Conservation (phyloP, 257 asterid genomes). For the Cruciata laevipes region DNA sequence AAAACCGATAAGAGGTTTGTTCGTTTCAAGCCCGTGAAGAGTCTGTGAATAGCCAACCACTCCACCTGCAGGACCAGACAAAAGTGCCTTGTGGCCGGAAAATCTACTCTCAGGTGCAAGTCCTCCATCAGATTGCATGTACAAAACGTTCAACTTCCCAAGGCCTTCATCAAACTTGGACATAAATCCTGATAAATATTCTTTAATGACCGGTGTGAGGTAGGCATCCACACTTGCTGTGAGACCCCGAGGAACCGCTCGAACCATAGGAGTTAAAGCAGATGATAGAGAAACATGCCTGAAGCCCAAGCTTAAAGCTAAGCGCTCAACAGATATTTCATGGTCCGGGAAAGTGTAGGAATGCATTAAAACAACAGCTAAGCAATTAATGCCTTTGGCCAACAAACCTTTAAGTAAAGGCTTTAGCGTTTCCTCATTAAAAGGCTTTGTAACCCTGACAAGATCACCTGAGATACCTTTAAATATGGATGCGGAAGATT, state of each 20-base stretch:
- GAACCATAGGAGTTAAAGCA: conserved; percentile 93
- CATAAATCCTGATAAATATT: conserved; percentile 78
- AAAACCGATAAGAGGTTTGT: conserved; percentile 87
- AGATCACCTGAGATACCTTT: conserved; percentile 89
- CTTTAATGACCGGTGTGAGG: conserved; percentile 88
- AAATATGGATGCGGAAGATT: conserved; percentile 37
- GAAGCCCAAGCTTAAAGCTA: conserved; percentile 80
- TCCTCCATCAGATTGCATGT: conserved; percentile 99
- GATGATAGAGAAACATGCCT: conserved; percentile 88
- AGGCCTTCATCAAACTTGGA: conserved; percentile 83
- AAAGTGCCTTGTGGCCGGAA: conserved; percentile 97
- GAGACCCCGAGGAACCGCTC: conserved; percentile 96
- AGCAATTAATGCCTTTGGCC: conserved; percentile 62
- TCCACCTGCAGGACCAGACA: conserved; percentile 99
- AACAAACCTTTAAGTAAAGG: conserved; percentile 60
- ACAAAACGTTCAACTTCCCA: conserved; percentile 66
- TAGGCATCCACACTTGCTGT: conserved; percentile 97
- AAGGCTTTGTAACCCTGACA: conserved; percentile 71
- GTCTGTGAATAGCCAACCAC: conserved; percentile 98
- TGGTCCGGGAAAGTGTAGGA: conserved; percentile 88
- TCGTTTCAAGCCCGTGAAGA: conserved; percentile 70
- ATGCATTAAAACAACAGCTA: conserved; percentile 86
- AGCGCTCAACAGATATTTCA: conserved; percentile 52
- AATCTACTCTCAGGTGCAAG: conserved; percentile 90
- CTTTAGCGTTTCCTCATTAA: conserved; percentile 50